Evolutionary conservation across 768 basidiomycete species (phyloP).

Genomic region (Cystofilobasidium ferigula): DNA sequence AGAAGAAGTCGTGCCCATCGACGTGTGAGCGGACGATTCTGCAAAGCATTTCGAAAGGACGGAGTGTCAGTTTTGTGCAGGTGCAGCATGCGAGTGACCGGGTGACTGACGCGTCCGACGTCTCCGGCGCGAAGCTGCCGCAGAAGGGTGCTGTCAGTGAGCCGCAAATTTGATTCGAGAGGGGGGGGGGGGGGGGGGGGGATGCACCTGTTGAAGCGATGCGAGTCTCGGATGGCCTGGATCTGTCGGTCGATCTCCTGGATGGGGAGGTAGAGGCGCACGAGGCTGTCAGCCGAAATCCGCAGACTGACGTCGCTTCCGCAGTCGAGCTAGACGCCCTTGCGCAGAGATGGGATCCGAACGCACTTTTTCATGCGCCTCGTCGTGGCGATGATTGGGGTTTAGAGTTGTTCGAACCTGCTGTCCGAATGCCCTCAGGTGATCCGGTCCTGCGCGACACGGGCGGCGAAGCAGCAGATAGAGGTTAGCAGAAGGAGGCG

Average conservation of each 20-base stretch:
- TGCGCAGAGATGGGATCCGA: neutral
- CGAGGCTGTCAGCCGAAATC: no score
- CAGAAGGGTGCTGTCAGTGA: neutral
- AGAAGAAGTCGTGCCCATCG: slow-evolving; percentile 95
- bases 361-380: slow-evolving; percentile 34
- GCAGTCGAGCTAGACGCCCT: no score
- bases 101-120: slow-evolving; percentile 33
- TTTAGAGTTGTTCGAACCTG: slow-evolving; percentile 11
- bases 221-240: slow-evolving; percentile 59
- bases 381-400: slow-evolving; percentile 48
- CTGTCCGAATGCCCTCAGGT: neutral
- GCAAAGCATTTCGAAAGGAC: no score
- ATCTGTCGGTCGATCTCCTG: slow-evolving; percentile 46
- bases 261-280: no score
- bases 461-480: neutral
- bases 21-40: slow-evolving; percentile 51
- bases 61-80: no score
- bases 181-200: no score
- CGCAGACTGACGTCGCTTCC: neutral
- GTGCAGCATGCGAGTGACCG: no score
- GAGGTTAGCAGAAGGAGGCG: neutral
- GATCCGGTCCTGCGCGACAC: neutral
- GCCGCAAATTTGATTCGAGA: neutral
- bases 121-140: slow-evolving; percentile 61
- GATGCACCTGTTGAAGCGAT: slow-evolving; percentile 52